Conservation (phyloP, 2,329 filamentous ascomycete genomes). For the Diaporthe vexans region DNA sequence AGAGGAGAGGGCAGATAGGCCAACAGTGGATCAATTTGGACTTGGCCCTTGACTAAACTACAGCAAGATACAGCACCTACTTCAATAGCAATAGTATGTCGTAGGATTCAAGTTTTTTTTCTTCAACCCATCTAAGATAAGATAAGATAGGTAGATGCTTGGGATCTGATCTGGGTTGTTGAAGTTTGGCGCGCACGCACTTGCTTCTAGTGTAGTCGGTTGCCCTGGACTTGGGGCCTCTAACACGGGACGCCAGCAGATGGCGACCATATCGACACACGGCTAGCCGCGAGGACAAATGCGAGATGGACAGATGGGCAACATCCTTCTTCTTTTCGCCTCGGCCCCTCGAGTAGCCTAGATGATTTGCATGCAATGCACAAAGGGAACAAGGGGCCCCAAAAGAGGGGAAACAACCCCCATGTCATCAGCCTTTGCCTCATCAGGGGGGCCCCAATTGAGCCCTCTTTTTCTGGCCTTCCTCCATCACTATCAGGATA, state of each 20-base stretch:
- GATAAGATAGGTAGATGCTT: conserved; percentile 4
- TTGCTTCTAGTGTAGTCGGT: too few species aligned
- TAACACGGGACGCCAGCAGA: conserved; percentile 8
- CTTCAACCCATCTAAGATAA: conserved; percentile 18
- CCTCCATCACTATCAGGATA: conserved; percentile 11
- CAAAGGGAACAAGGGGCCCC: conserved; percentile 22
- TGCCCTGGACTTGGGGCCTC: not conserved
- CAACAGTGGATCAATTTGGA: conserved; percentile 12
- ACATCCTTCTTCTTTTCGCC: not conserved
- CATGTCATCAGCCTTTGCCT: conserved; percentile 9
- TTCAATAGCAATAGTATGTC: not conserved
- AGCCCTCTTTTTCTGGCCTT: not conserved
- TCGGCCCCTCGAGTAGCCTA: not conserved
- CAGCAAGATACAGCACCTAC: not conserved
- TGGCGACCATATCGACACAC: conserved; percentile 3
- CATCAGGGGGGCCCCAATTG: not conserved
- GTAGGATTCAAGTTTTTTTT: not conserved
- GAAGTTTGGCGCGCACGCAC: not conserved
- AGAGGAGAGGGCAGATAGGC: not conserved
- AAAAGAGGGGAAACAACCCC: conserved; percentile 8
- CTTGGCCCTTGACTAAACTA: conserved; percentile 25
- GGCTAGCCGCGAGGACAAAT: conserved; percentile 23
- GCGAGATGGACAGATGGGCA: conserved; percentile 8
- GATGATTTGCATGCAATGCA: conserved; percentile 2
- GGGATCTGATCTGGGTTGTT: not conserved